Evolutionary conservation across 2,329 filamentous ascomycete species (phyloP), one percentile per base, ranked within the genome.

Genomic region (Graphilbum ipis-grandicollis): DNA sequence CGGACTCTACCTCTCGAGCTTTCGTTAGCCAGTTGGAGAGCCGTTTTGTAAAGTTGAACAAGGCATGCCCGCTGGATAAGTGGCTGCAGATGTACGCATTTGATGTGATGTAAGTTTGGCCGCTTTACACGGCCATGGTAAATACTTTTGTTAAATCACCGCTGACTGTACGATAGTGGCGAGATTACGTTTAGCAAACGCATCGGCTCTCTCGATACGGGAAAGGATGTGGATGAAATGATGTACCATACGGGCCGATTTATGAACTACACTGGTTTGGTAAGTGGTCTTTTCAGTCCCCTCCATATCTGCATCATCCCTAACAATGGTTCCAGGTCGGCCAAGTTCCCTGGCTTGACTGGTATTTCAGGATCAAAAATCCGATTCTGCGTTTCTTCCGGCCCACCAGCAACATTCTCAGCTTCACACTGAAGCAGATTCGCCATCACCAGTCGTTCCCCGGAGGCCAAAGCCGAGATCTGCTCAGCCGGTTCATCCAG

Each of bases 81-180:
- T 75, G 71, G 71, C 52, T 77, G 31, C 71, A 77, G 39, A 75
- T 63, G 50, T 76, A 71, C 46, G 72, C 73, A 0, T 76, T 76
- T 44, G 72, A 77, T 49, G 71, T 75, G 3, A 72, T 75, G 32
- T 34, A 9, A 25, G 32, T 33, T n/a, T n/a, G n/a, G n/a, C n/a
- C n/a, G n/a, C n/a, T n/a, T n/a, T n/a, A n/a, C n/a, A n/a, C n/a
- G n/a, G n/a, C n/a, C n/a, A n/a, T n/a, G n/a, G n/a, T n/a, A n/a
- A n/a, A n/a, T 23, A 10, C 21, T 23, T 10, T 23, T 23, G 21
- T 23, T 10, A 10, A 10, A 5, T 23, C 21, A 23, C 21, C 21
- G 21, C 10, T 10, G 21, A 23, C 21, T 23, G 6, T 6, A 5
- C 21, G 21, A 23, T 4, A 34, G 32, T 41, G 68, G 69, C 2